Evolutionary conservation across 2,329 filamentous ascomycete species (phyloP).

Genomic region (Intubia oerlemansii): DNA sequence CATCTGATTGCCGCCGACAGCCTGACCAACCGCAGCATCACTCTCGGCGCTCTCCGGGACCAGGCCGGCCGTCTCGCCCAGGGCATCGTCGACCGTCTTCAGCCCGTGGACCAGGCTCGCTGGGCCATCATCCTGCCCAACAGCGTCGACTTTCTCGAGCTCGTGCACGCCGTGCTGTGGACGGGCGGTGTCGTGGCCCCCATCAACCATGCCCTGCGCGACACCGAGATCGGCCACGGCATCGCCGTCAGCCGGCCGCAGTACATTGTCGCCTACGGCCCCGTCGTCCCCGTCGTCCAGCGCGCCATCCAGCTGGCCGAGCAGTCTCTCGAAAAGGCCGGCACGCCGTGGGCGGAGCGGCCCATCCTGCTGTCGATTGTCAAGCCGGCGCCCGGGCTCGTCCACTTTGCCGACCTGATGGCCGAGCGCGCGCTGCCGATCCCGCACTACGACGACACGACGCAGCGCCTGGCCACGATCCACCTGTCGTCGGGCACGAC

Average conservation of each 20-base stretch:
- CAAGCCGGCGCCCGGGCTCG: conserved; percentile 7
- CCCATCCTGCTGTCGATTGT: conserved; percentile 17
- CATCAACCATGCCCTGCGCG: conserved; percentile 18
- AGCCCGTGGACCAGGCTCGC: conserved; percentile 15
- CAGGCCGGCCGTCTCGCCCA: conserved; percentile 19
- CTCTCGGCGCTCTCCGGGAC: conserved; percentile 19
- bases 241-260: conserved; percentile 19
- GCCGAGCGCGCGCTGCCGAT: conserved; percentile 13
- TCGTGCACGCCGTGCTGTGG: conserved; percentile 20
- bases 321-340: conserved; percentile 9
- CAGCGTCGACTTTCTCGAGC: conserved; percentile 21
- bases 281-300: conserved; percentile 11
- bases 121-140: conserved; percentile 23
- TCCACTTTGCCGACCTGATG: conserved; percentile 15
- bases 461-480: conserved; percentile 12
- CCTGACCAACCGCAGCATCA: conserved; percentile 22
- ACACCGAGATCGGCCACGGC: conserved; percentile 18
- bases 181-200: conserved; percentile 18
- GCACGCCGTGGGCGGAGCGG: no score
- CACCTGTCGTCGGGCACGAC: conserved; percentile 28
- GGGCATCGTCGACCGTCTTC: conserved; percentile 14
- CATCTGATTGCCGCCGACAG: conserved; percentile 21
- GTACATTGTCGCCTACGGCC: conserved; percentile 19
- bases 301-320: conserved; percentile 15
- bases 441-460: conserved; percentile 16